These are phyloP conservation scores for Corymbia maculata DNA, from an alignment of 345 rosid species.

Conservation along the genomic window DNA sequence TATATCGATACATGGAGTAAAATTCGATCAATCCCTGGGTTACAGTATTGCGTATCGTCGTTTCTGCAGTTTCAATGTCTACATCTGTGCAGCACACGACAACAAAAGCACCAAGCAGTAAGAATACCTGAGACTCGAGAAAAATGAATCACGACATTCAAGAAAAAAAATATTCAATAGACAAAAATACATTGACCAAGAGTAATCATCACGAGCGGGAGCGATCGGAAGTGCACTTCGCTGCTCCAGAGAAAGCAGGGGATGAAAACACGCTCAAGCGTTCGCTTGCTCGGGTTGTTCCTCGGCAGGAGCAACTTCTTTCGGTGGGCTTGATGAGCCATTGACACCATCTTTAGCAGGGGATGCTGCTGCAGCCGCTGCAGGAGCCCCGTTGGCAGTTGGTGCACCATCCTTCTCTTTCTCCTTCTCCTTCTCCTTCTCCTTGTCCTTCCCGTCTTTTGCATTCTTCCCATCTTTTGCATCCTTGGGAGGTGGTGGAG, in stretches of 20 bases:
- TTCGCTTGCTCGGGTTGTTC: not conserved
- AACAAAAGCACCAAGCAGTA: not conserved
- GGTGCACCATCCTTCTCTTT: not conserved
- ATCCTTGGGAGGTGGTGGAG: constrained; percentile 35
- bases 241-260: not conserved
- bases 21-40: not conserved
- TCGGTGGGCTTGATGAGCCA: not conserved
- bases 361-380: not conserved
- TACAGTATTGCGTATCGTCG: not conserved
- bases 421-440: not conserved
- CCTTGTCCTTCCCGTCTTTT: not conserved
- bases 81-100: not conserved
- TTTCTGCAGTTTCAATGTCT: not conserved
- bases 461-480: constrained; percentile 2
- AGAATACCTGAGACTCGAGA: not conserved
- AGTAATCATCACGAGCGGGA: not conserved
- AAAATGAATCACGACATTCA: not conserved
- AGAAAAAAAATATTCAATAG: not conserved
- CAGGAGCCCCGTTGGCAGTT: not conserved
- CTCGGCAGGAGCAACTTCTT: not conserved
- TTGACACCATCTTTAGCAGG: not conserved
- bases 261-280: not conserved
- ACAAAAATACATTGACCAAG: not conserved
- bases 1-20: not conserved
- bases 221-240: not conserved